These are phyloP conservation scores for Coprinellus micaceus DNA, from an alignment of 768 basidiomycete genomes.

Conservation along the genomic window DNA sequence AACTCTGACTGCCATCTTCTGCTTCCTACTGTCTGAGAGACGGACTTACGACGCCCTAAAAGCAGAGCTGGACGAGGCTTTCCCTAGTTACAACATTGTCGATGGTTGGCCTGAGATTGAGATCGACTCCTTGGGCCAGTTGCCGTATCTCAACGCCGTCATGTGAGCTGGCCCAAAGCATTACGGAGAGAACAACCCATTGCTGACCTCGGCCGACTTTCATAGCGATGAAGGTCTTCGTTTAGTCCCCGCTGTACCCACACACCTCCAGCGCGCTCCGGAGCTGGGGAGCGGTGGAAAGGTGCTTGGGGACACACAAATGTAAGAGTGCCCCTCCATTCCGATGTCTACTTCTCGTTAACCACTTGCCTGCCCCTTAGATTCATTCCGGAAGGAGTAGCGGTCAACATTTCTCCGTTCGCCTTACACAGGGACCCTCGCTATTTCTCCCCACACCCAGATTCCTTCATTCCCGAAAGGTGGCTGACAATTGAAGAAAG, in stretches of 20 bases:
- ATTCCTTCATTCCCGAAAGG: conserved; percentile 35
- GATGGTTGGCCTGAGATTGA: conserved; percentile 4
- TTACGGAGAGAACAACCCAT: neutral
- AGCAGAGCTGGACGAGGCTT: conserved; percentile 23
- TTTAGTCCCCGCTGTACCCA: conserved; percentile 32
- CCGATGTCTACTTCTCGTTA: neutral
- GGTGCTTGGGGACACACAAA: conserved; percentile 15
- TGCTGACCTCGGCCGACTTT: neutral
- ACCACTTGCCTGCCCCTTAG: neutral
- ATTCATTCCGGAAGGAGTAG: conserved; percentile 6
- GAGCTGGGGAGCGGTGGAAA: conserved; percentile 27
- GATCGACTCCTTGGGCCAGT: neutral
- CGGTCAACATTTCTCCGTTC: conserved; percentile 30
- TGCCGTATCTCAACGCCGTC: conserved; percentile 29
- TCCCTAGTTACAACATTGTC: conserved; percentile 12
- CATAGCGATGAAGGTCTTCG: conserved; percentile 35
- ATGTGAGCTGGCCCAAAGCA: conserved; percentile 23
- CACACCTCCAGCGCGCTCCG: conserved; percentile 28
- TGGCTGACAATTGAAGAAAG: conserved; percentile 20
- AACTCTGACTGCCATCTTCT: conserved; percentile 22
- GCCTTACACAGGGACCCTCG: conserved; percentile 31
- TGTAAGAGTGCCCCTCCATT: neutral
- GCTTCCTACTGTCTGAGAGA: conserved; percentile 22
- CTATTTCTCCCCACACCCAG: conserved; percentile 35
- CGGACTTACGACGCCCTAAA: conserved; percentile 19